Evolutionary conservation across 2,329 filamentous ascomycete genomes (phyloP), one percentile per base, ranked within the genome.

Genomic region (Dactylella cylindrospora): DNA sequence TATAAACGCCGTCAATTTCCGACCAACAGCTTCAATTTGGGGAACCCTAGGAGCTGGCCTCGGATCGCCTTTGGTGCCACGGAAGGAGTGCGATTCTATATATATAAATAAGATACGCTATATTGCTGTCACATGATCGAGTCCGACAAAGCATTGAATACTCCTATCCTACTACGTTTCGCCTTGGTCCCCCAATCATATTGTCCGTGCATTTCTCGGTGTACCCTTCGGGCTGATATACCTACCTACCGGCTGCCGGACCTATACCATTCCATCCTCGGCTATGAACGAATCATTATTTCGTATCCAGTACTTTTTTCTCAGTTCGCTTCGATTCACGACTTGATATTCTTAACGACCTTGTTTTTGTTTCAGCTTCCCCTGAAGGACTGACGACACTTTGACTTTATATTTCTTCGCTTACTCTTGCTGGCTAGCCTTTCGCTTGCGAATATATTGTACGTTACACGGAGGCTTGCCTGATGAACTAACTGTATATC

Each of bases 1-100:
- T 98, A 68, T 70, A 65, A 67, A 49, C 55, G 40, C 52, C 36
- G 33, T 26, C 23, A 20, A 38, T 13, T 38, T 29, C 22, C 45
- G 23, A 50, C 22, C 5, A 15, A 32, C n/a, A n/a, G n/a, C n/a
- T n/a, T n/a, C n/a, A n/a, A n/a, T n/a, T n/a, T n/a, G n/a, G n/a
- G n/a, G n/a, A n/a, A n/a, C n/a, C n/a, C n/a, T n/a, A n/a, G n/a
- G n/a, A n/a, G n/a, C n/a, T n/a, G n/a, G n/a, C n/a, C n/a, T n/a
- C n/a, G n/a, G n/a, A n/a, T n/a, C n/a, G n/a, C n/a, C n/a, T n/a
- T n/a, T n/a, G n/a, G n/a, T n/a, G n/a, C n/a, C n/a, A n/a, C n/a
- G n/a, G n/a, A n/a, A n/a, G n/a, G n/a, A n/a, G n/a, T n/a, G n/a
- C n/a, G n/a, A n/a, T n/a, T n/a, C n/a, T n/a, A n/a, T n/a, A n/a